Conservation (phyloP, 2,329 filamentous ascomycete genomes). For the Diaporthe longicolla region DNA sequence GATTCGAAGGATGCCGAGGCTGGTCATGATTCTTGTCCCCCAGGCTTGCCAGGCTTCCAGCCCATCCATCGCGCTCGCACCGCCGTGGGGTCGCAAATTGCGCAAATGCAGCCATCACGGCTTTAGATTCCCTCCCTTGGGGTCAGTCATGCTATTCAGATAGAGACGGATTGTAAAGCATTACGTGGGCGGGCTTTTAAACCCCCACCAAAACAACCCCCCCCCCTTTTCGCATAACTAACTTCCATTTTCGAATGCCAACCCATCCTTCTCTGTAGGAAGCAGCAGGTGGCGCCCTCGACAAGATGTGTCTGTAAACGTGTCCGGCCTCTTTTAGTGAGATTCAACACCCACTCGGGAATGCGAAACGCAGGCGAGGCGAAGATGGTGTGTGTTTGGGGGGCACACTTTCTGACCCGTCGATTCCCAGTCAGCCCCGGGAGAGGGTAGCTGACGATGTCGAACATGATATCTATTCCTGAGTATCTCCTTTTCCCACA, state of each 20-base stretch:
- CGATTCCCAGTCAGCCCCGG: conserved; percentile 21
- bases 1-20: conserved; percentile 33
- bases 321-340: conserved; percentile 3
- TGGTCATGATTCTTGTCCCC: conserved; percentile 3
- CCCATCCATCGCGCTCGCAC: conserved; percentile 6
- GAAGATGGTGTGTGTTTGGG: conserved; percentile 31
- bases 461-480: conserved; percentile 14
- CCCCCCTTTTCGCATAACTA: not conserved
- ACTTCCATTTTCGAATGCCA: not conserved
- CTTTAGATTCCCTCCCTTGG: not conserved
- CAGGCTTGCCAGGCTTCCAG: too few species aligned
- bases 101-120: conserved; percentile 28
- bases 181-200: not conserved
- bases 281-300: not conserved
- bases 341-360: conserved; percentile 4
- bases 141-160: not conserved
- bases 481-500: not conserved
- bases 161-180: not conserved
- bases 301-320: conserved; percentile 5
- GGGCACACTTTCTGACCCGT: conserved; percentile 14
- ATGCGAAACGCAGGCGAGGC: conserved; percentile 8
- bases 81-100: conserved; percentile 9
- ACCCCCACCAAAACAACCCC: not conserved
- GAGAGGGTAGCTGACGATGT: conserved; percentile 14
- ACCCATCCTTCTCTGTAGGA: not conserved